Evolutionary conservation across 129 eudicot genomes (phyloP).

Genomic region (Tagetes patula): DNA sequence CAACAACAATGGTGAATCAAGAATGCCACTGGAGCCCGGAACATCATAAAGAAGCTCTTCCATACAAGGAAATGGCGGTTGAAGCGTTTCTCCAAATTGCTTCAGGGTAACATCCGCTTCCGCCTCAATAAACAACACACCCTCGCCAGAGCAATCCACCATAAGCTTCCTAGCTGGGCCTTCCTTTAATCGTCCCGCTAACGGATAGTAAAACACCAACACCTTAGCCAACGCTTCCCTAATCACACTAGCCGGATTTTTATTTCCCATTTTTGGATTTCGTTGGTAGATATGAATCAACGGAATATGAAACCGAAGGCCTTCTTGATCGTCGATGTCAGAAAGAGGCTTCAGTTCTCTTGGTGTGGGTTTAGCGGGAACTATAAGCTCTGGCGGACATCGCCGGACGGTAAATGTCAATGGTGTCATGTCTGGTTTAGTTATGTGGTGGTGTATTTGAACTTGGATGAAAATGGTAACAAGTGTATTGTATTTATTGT

Average conservation of each 20-base stretch:
- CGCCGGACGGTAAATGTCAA: background rate
- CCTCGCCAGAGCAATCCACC: conserved; percentile 10
- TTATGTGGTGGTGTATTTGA: background rate
- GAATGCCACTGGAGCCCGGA: background rate
- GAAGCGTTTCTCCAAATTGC: background rate
- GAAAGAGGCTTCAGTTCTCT: background rate
- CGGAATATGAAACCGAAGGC: background rate
- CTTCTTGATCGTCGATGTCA: background rate
- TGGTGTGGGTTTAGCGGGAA: conserved; percentile 1
- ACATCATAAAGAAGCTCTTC: conserved; percentile 6
- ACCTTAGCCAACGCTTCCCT: background rate
- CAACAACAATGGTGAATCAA: conserved; percentile 2
- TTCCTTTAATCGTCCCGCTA: conserved; percentile 5
- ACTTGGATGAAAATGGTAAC: background rate
- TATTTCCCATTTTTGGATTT: background rate
- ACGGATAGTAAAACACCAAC: conserved; percentile 4
- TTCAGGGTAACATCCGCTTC: background rate
- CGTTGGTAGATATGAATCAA: background rate
- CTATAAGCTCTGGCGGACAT: background rate
- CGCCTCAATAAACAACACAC: conserved; percentile 14
- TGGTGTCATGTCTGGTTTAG: background rate
- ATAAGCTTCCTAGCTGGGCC: background rate
- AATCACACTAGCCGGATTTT: conserved; percentile 2
- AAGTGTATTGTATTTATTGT: too few species aligned
- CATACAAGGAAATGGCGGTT: background rate